These are phyloP conservation scores for Huiozyma naganishii DNA, from an alignment of 805 yeast species.

Conservation along the genomic window DNA sequence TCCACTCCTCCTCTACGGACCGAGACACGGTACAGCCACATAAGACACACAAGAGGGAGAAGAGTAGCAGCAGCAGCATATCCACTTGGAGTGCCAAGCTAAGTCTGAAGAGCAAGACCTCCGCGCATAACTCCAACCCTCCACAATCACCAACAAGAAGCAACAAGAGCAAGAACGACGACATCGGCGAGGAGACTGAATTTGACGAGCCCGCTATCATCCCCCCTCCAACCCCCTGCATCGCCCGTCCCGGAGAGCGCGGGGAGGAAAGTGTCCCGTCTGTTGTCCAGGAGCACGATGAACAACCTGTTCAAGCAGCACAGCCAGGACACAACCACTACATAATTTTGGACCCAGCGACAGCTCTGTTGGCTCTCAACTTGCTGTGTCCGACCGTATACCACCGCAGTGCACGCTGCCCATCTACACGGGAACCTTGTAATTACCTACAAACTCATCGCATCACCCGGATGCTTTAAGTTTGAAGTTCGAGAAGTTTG, in stretches of 20 bases:
- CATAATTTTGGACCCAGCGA: no score
- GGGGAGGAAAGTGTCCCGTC: slow-evolving; percentile 19
- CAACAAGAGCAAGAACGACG: not conserved
- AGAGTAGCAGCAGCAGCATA: slow-evolving; percentile 12
- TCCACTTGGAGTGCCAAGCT: slow-evolving; percentile 15
- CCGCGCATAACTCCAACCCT: slow-evolving; percentile 3
- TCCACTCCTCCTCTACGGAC: not conserved
- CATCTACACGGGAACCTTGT: no score
- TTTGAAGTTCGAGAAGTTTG: no score
- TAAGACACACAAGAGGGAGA: slow-evolving; percentile 10
- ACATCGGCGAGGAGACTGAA: not conserved
- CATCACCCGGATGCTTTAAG: no score
- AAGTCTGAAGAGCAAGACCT: slow-evolving; percentile 5
- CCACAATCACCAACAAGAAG: not conserved
- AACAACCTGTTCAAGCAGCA: slow-evolving; percentile 19
- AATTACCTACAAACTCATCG: no score
- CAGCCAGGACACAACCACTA: slow-evolving; percentile 11
- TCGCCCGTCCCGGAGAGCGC: slow-evolving; percentile 5
- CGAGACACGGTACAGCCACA: not conserved
- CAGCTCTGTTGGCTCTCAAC: no score
- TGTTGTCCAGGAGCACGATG: slow-evolving; percentile 20
- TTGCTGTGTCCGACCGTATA: no score
- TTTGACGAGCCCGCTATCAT: no score
- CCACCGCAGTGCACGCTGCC: no score
- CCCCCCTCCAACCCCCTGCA: no score